Percentiles rank a stretch among this genome's conserved stretches.
These are phyloP conservation scores for Venustampulla echinocandica DNA, from an alignment of 495 filamentous ascomycete species.

Conservation along the genomic window DNA sequence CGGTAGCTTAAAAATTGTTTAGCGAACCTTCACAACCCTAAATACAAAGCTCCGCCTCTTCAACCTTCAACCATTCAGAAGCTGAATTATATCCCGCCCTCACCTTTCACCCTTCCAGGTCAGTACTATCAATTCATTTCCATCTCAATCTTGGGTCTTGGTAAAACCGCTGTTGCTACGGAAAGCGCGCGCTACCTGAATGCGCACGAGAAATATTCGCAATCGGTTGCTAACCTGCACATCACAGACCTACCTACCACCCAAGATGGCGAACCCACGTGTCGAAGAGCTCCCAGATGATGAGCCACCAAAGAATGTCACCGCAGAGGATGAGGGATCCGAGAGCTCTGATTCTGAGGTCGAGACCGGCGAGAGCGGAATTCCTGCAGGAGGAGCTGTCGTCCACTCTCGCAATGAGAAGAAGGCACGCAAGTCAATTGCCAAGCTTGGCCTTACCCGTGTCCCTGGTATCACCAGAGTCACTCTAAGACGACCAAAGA, in stretches of 20 bases:
- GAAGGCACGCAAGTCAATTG: constrained; percentile 97
- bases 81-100: background rate
- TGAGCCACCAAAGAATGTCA: constrained; percentile 60
- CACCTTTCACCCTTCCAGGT: constrained; percentile 9
- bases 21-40: constrained; percentile 17
- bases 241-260: constrained; percentile 25
- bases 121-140: constrained; percentile 7
- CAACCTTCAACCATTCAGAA: constrained; percentile 3
- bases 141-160: background rate
- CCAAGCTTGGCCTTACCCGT: constrained; percentile 93
- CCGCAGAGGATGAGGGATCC: constrained; percentile 66
- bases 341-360: constrained; percentile 67
- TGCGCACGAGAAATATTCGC: constrained; percentile 19
- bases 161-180: background rate
- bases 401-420: constrained; percentile 99
- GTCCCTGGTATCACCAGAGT: constrained; percentile 96
- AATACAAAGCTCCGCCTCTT: constrained; percentile 5
- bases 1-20: constrained; percentile 14
- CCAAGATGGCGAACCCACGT: constrained; percentile 91
- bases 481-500: constrained; percentile 95
- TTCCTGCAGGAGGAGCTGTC: constrained; percentile 79
- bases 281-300: constrained; percentile 97
- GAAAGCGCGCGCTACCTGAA: background rate
- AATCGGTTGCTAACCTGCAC: too few species aligned
- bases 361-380: constrained; percentile 53